Evolutionary conservation across 2,329 filamentous ascomycete genomes (phyloP).

Genomic region (Beauveria sp.): DNA sequence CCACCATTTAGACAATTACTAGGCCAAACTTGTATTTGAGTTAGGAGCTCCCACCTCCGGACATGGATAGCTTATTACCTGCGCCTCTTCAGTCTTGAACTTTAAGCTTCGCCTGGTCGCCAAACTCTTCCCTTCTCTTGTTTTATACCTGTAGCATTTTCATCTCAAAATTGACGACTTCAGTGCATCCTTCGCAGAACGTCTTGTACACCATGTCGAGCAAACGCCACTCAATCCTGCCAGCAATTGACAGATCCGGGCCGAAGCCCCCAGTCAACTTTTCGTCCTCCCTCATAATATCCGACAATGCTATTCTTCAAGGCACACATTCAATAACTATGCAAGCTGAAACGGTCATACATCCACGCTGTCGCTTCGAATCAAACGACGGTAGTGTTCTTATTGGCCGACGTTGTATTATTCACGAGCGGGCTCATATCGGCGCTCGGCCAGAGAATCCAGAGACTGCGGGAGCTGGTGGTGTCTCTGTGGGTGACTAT

Average conservation of each 20-base stretch:
- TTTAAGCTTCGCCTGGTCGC: not conserved
- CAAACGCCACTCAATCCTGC: constrained; percentile 51
- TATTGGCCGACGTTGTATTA: constrained; percentile 72
- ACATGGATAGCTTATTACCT: not conserved
- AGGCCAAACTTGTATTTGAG: not conserved
- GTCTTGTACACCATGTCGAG: constrained; percentile 25
- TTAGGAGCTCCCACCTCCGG: constrained; percentile 1
- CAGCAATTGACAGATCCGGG: constrained; percentile 43
- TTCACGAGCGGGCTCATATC: constrained; percentile 62
- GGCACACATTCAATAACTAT: constrained; percentile 76
- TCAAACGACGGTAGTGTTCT: constrained; percentile 71
- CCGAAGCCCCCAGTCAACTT: constrained; percentile 56
- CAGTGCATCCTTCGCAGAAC: not conserved
- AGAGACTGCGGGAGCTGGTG: constrained; percentile 27
- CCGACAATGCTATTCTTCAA: constrained; percentile 54
- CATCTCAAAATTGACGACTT: not conserved
- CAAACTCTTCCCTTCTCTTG: not conserved
- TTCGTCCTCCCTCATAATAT: constrained; percentile 52
- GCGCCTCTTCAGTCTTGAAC: not conserved
- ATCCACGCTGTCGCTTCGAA: constrained; percentile 75
- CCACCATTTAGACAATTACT: not conserved
- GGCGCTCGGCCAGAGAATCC: constrained; percentile 34
- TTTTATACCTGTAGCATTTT: not conserved
- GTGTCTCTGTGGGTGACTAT: constrained; percentile 52
- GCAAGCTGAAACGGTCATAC: constrained; percentile 70